Percentiles rank a stretch among this genome's conserved stretches.
Conservation (phyloP, 345 rosid species). For the Draba incana region DNA sequence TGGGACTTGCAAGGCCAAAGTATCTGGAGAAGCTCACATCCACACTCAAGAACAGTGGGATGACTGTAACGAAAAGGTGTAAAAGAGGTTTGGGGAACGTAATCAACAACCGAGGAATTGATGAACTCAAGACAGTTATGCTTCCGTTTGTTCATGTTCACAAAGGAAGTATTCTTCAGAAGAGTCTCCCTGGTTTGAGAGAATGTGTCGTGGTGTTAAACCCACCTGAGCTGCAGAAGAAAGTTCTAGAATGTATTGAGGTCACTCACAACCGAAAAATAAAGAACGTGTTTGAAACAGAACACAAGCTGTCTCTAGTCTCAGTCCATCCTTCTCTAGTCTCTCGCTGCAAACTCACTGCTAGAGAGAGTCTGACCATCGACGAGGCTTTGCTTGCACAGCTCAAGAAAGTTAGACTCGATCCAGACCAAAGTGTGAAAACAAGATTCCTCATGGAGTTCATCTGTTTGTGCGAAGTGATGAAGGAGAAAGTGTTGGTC, state of each 20-base stretch:
- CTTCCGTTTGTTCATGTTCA: conserved; percentile 78
- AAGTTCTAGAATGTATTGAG: conserved; percentile 37
- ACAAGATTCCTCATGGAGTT: conserved; percentile 62
- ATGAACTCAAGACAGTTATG: conserved; percentile 41
- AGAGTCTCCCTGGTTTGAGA: conserved; percentile 68
- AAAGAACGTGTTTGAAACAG: conserved; percentile 37
- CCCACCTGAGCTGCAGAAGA: conserved; percentile 45
- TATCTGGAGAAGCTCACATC: conserved; percentile 36
- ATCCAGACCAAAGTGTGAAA: conserved; percentile 58
- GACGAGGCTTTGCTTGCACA: conserved; percentile 34
- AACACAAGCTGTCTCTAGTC: conserved; percentile 49
- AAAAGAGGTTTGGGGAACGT: conserved; percentile 12
- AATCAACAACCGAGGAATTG: conserved; percentile 38
- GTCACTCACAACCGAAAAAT: conserved; percentile 31
- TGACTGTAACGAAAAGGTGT: conserved; percentile 36
- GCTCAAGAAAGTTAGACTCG: conserved; percentile 36
- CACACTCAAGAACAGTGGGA: conserved; percentile 41
- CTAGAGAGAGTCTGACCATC: conserved; percentile 16
- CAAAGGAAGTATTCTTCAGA: conserved; percentile 68
- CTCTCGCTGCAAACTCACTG: conserved; percentile 39
- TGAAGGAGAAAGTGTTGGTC: conserved; percentile 63
- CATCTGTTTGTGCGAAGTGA: conserved; percentile 42
- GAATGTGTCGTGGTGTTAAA: conserved; percentile 43
- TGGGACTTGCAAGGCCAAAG: conserved; percentile 43
- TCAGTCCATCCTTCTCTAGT: conserved; percentile 71